These are phyloP conservation scores for Gautieria morchelliformis DNA, from an alignment of 768 basidiomycete species.

Conservation along the genomic window DNA sequence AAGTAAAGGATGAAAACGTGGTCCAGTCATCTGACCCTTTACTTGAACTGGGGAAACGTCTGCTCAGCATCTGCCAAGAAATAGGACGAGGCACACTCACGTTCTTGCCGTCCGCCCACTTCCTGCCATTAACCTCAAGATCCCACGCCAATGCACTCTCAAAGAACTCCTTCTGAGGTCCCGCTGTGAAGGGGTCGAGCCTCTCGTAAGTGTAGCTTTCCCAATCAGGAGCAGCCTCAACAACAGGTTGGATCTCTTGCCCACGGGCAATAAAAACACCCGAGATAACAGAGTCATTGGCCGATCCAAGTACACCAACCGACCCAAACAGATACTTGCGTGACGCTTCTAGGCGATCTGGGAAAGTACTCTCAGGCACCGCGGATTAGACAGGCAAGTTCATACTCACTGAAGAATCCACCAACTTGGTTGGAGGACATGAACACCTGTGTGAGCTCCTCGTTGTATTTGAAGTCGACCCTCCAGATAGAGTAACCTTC, in stretches of 20 bases:
- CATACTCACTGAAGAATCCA: slow-evolving; percentile 65
- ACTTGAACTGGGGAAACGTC: not conserved
- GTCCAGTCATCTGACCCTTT: not conserved
- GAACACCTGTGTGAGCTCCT: slow-evolving; percentile 84
- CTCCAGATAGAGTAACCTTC: slow-evolving; percentile 88
- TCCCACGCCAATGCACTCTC: slow-evolving; percentile 94
- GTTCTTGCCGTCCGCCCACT: slow-evolving; percentile 86
- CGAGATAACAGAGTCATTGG: slow-evolving; percentile 70
- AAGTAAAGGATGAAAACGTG: no score
- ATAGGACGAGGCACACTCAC: slow-evolving; percentile 34
- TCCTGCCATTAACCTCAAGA: slow-evolving; percentile 77
- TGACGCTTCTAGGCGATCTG: slow-evolving; percentile 89
- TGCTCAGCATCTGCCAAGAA: not conserved
- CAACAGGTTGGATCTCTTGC: slow-evolving; percentile 55
- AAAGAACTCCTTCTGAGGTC: slow-evolving; percentile 80
- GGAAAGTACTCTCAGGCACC: not conserved
- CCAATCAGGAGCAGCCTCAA: slow-evolving; percentile 82
- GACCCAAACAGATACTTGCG: slow-evolving; percentile 96
- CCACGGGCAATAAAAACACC: slow-evolving; percentile 83
- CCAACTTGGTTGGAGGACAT: slow-evolving; percentile 92
- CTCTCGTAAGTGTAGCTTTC: slow-evolving; percentile 79
- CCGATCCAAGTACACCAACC: slow-evolving; percentile 76
- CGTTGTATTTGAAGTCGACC: slow-evolving; percentile 94
- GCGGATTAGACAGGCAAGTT: not conserved
- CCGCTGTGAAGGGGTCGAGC: slow-evolving; percentile 58